Conservation (phyloP, 2,329 filamentous ascomycete genomes). For the Colletotrichum somersetense region DNA sequence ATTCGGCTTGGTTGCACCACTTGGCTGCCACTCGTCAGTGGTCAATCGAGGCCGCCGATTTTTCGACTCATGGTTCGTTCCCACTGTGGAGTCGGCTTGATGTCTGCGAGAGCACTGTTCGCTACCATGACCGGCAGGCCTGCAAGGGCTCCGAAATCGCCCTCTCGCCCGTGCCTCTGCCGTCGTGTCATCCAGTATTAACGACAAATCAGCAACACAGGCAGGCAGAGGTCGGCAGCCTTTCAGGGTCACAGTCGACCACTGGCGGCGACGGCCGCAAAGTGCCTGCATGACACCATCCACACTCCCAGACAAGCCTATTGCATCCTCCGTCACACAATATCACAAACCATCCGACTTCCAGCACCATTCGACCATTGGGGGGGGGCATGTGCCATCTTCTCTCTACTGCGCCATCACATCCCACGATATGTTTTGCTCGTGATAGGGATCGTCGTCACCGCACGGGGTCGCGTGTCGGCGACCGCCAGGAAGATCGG, state of each 20-base stretch:
- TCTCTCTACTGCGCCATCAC: constrained; percentile 8
- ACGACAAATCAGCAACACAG: not conserved
- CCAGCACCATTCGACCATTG: constrained; percentile 26
- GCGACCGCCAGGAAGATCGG: constrained; percentile 34
- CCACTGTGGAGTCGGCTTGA: constrained; percentile 20
- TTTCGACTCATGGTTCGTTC: constrained; percentile 5
- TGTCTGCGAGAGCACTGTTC: constrained; percentile 13
- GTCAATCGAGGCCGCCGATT: constrained; percentile 34
- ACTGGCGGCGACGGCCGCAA: constrained; percentile 27
- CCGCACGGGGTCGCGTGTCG: constrained; percentile 37
- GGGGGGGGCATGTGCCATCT: constrained; percentile 31
- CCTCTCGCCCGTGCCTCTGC: constrained; percentile 8
- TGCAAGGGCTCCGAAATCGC: constrained; percentile 38
- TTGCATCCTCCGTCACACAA: constrained; percentile 33
- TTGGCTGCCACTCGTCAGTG: constrained; percentile 12
- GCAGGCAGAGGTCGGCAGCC: constrained; percentile 5
- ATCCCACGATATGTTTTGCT: constrained; percentile 26
- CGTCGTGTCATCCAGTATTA: constrained; percentile 22
- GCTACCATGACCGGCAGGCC: constrained; percentile 21
- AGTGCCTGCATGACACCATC: constrained; percentile 39
- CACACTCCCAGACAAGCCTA: constrained; percentile 24
- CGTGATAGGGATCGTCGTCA: constrained; percentile 34
- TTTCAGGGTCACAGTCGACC: constrained; percentile 32
- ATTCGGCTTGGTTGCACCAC: constrained; percentile 25
- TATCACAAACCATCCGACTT: constrained; percentile 42